Conservation (phyloP, 192 early-diverging fungal species). For the Helicostylum pulchrum region DNA sequence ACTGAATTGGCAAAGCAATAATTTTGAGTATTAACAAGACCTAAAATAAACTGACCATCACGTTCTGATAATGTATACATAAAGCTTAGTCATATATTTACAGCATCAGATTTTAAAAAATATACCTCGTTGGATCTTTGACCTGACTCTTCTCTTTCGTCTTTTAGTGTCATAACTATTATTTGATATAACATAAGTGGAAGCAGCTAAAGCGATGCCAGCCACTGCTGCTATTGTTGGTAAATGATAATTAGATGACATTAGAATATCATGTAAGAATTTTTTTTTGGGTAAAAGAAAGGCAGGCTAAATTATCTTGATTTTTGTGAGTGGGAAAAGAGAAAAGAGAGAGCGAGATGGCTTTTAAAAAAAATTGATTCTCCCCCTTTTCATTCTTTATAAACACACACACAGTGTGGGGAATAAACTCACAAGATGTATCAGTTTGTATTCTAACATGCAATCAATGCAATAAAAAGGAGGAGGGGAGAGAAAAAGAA, state of each 20-base stretch:
- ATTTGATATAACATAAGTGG: constrained; percentile 20
- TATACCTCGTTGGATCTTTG: constrained; percentile 27
- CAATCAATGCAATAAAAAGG: neutral
- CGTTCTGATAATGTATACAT: constrained; percentile 18
- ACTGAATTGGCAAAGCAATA: constrained; percentile 93
- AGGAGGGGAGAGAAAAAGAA: neutral
- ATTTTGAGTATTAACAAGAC: constrained; percentile 84
- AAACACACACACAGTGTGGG: no score
- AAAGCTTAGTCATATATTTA: neutral
- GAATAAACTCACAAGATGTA: neutral
- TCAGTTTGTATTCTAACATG: neutral
- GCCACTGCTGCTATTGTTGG: constrained; percentile 36
- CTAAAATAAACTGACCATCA: constrained; percentile 47
- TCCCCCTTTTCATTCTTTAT: no score
- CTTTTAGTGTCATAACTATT: constrained; percentile 18
- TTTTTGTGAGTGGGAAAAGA: neutral
- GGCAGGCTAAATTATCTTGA: neutral
- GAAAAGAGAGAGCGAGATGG: neutral
- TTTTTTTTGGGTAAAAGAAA: neutral
- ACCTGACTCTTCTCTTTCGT: constrained; percentile 27
- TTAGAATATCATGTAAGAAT: constrained; percentile 1
- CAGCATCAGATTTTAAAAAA: no score
- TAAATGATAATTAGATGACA: constrained; percentile 36
- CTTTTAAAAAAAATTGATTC: no score
- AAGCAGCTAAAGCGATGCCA: constrained; percentile 36